phyloP scores from a whole-genome alignment of 2,329 filamentous ascomycete species.

The Ceratocystis huliohia region DNA sequence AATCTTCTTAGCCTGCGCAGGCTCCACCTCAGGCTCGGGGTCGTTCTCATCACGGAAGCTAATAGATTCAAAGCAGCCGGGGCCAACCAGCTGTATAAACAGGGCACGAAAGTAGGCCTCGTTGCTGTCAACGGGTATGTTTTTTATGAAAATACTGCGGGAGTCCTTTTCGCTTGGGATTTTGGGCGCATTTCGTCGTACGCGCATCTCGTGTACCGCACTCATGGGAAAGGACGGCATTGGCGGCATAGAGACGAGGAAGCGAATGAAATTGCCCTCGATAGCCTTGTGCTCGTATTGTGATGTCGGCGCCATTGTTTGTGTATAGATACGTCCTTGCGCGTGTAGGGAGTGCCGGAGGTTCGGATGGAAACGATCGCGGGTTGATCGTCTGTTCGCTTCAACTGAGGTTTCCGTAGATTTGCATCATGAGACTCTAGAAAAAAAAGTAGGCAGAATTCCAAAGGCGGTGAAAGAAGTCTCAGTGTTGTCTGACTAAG shows the following conservation, averaged over 20 bases:
- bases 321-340: neutral
- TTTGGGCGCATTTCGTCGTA: constrained; percentile 72
- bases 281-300: constrained; percentile 13
- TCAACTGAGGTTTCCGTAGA: no score
- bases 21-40: constrained; percentile 27
- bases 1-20: constrained; percentile 31
- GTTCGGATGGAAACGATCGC: no score
- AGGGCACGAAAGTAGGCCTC: constrained; percentile 62
- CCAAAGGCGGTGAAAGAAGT: constrained; percentile 14
- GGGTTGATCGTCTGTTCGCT: no score
- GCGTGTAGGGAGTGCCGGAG: neutral
- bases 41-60: constrained; percentile 55
- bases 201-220: constrained; percentile 66
- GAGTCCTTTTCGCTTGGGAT: constrained; percentile 59
- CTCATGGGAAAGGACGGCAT: constrained; percentile 48
- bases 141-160: constrained; percentile 80
- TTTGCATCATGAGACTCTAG: neutral
- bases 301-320: constrained; percentile 17
- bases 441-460: constrained; percentile 20
- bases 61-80: constrained; percentile 65
- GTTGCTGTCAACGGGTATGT: constrained; percentile 74
- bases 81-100: constrained; percentile 61
- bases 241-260: constrained; percentile 55
- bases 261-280: constrained; percentile 50
- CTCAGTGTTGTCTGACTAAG: constrained; percentile 10